phyloP scores from a whole-genome alignment of 805 yeast genomes.

The Candida tibetensis region DNA sequence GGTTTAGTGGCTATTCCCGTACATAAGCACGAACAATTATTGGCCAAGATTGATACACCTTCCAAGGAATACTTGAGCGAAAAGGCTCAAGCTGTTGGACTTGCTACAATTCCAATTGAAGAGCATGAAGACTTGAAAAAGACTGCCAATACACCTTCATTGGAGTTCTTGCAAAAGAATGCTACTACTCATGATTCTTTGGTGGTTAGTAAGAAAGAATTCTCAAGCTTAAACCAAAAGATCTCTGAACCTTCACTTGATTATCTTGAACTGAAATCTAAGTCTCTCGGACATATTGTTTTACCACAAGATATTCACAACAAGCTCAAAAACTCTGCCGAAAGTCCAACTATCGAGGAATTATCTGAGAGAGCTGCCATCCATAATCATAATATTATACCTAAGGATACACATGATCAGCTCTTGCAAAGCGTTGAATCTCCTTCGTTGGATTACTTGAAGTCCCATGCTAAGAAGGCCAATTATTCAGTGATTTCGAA shows the following conservation, averaged over 20 bases:
- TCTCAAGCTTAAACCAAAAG: slow-evolving; percentile 11
- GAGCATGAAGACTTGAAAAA: slow-evolving; percentile 20
- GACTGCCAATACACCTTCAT: slow-evolving; percentile 12
- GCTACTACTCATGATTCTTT: slow-evolving; percentile 4
- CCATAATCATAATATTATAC: not conserved
- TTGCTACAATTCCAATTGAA: slow-evolving; percentile 8
- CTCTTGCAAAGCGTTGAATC: slow-evolving; percentile 2
- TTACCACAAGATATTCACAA: slow-evolving; percentile 17
- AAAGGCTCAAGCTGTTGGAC: slow-evolving; percentile 6
- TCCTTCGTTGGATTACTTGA: slow-evolving; percentile 32
- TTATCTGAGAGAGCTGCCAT: slow-evolving; percentile 4
- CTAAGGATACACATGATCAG: slow-evolving; percentile 1
- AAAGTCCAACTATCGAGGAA: slow-evolving; percentile 6
- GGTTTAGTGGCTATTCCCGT: slow-evolving; percentile 11
- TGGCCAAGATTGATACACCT: slow-evolving; percentile 9
- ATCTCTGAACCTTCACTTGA: slow-evolving; percentile 15
- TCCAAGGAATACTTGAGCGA: slow-evolving; percentile 10
- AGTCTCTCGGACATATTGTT: slow-evolving; percentile 17
- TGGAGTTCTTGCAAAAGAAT: slow-evolving; percentile 7
- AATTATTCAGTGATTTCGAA: slow-evolving; percentile 10
- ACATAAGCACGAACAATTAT: slow-evolving; percentile 11
- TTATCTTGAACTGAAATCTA: slow-evolving; percentile 20
- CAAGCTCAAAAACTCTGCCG: slow-evolving; percentile 4
- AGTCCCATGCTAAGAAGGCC: slow-evolving; percentile 17
- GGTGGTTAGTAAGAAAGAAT: slow-evolving; percentile 13